Base-by-base conservation (phyloP, 2,329 filamentous ascomycete species). In the Botrytis aclada region DNA sequence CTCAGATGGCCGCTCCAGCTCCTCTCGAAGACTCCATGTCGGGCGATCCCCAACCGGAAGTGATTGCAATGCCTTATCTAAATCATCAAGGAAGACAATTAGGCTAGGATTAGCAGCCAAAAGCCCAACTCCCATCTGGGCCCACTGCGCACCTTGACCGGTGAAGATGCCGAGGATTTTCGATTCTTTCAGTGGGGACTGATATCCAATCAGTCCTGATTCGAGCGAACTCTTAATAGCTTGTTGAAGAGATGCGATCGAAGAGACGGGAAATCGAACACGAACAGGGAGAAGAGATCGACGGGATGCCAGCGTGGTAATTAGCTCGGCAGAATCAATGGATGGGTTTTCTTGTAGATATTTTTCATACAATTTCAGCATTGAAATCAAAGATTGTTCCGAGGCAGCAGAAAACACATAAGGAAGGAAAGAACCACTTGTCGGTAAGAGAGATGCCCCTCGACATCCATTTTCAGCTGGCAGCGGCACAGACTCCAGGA, bases 111-210 rank as follows among this genome's bases (percentile, higher is more conserved):
- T 6, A 29, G n/a, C 51, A 56, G 51, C n/a, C 7, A 56, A 29
- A 32, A 67, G 69, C 16, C 60, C 69, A 22, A 22, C 25, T 32
- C 72, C 74, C 75, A 77, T 77, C 22, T 51, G 45, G 20, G 67
- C n/a, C 73, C 73, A 77, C 65, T 77, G 76, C 54, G 74, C 76
- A 32, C 75, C 76, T 65, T 77, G 75, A 43, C 76, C 76, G 4
- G 72, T 76, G 69, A 77, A 77, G 18, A 76, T 69, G 25, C 73
- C 62, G n/a, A 72, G 74, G 6, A 69, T 69, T 54, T 62, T 39
- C 4, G 37, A 62, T 39, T 34, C 60, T 39, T 62, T 56, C 14
- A 29, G 51, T n/a, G 60, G 29, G 60, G 37, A 62, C 25, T 25
- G 37, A 62, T 14, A 62, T 16, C 25, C 37, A 62, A 22, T 20